Conservation (phyloP, 306 rosid genomes). For the Quercus parvula region DNA sequence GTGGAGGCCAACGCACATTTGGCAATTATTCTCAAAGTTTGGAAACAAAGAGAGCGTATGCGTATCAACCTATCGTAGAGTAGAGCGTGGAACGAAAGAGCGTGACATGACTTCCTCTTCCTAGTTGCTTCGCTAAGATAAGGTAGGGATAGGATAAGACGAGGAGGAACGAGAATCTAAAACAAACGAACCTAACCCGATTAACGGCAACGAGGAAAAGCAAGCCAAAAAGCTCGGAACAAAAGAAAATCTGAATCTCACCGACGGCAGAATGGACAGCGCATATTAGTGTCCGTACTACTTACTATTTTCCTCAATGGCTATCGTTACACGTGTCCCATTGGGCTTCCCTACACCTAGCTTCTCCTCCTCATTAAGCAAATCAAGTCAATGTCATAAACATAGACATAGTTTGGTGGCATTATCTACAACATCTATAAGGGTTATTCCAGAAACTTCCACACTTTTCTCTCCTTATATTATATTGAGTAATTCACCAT, state of each 20-base stretch:
- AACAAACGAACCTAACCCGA: background rate
- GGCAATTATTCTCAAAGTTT: no score
- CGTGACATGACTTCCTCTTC: background rate
- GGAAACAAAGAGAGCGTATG: no score
- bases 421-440: constrained; percentile 12
- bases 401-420: background rate
- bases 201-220: background rate
- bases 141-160: background rate
- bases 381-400: constrained; percentile 50
- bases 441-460: constrained; percentile 13
- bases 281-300: background rate
- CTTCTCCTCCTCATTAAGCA: background rate
- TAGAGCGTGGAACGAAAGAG: background rate
- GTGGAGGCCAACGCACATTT: no score
- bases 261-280: constrained; percentile 25
- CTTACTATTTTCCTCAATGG: constrained; percentile 26
- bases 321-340: constrained; percentile 73
- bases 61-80: no score
- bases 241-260: background rate
- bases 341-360: constrained; percentile 20
- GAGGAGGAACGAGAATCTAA: background rate
- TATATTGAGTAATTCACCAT: background rate
- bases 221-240: no score
- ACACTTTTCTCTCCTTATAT: background rate
- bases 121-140: background rate